Percentiles rank a stretch among this genome's conserved stretches.
phyloP scores from a whole-genome alignment of 2,329 filamentous ascomycete genomes.

The Xylariaceae sp. region DNA sequence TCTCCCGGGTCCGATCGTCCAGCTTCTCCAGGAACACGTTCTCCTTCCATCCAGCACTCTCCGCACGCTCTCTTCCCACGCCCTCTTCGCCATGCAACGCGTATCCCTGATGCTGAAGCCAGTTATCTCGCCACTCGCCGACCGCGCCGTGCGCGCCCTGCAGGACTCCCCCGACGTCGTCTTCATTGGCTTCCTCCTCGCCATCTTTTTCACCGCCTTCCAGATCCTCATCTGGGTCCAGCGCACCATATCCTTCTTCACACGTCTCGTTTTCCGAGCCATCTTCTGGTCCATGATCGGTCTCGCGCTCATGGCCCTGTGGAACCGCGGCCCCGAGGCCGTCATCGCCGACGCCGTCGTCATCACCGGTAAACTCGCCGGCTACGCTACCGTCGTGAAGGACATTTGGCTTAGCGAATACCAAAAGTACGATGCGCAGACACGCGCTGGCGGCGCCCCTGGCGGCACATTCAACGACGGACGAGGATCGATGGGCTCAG shows the following conservation, averaged over 20 bases:
- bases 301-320: constrained; percentile 51
- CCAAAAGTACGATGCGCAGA: constrained; percentile 49
- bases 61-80: constrained; percentile 37
- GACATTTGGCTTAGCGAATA: constrained; percentile 56
- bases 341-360: constrained; percentile 54
- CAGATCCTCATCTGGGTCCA: constrained; percentile 66
- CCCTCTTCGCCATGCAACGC: constrained; percentile 28
- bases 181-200: constrained; percentile 44
- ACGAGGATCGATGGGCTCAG: constrained; percentile 14
- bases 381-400: constrained; percentile 45
- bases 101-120: constrained; percentile 34
- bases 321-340: constrained; percentile 60
- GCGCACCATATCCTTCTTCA: constrained; percentile 71
- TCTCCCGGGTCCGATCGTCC: constrained; percentile 42
- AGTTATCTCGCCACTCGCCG: constrained; percentile 39
- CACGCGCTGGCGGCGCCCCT: constrained; percentile 25
- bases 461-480: constrained; percentile 16
- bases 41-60: constrained; percentile 42
- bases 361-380: constrained; percentile 39
- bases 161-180: constrained; percentile 40
- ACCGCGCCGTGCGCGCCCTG: constrained; percentile 35
- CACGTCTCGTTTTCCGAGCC: constrained; percentile 58
- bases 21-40: constrained; percentile 43
- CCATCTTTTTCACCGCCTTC: constrained; percentile 54
- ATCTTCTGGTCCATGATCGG: constrained; percentile 59